Conservation (phyloP, 345 rosid genomes). For the Alliaria petiolata region DNA sequence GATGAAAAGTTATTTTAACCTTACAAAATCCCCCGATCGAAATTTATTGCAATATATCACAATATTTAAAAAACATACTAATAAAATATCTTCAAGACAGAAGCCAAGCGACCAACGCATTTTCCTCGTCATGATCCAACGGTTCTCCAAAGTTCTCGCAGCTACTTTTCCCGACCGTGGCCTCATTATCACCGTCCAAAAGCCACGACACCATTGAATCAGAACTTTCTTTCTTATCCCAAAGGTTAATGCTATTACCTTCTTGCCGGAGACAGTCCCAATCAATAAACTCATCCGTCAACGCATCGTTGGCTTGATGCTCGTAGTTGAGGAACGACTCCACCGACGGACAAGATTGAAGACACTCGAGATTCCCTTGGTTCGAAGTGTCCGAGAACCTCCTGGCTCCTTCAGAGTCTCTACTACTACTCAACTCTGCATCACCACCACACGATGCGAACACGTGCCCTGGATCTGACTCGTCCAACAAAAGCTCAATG, state of each 20-base stretch:
- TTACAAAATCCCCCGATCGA: not conserved
- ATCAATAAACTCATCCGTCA: conserved; percentile 25
- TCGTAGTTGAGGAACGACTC: conserved; percentile 15
- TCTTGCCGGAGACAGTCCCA: conserved; percentile 37
- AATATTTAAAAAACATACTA: not conserved
- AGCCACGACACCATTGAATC: conserved; percentile 29
- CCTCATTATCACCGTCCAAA: conserved; percentile 33
- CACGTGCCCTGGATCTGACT: conserved; percentile 15
- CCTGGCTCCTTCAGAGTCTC: conserved; percentile 1
- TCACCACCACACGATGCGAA: conserved; percentile 12
- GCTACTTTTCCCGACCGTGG: conserved; percentile 8
- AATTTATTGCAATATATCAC: conserved; percentile 3
- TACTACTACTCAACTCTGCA: not conserved
- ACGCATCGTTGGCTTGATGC: conserved; percentile 5
- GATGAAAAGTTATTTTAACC: not conserved
- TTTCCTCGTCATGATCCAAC: conserved; percentile 25
- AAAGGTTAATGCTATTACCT: conserved; percentile 9
- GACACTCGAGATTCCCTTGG: not conserved
- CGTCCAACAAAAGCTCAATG: conserved; percentile 25
- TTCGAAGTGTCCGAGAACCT: conserved; percentile 1
- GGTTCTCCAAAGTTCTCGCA: conserved; percentile 8
- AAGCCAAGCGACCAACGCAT: conserved; percentile 48
- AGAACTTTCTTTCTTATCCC: conserved; percentile 18
- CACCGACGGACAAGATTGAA: conserved; percentile 20
- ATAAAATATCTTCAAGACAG: conserved; percentile 27